Conservation (phyloP, 345 rosid genomes). For the Carallia pectinifolia region DNA sequence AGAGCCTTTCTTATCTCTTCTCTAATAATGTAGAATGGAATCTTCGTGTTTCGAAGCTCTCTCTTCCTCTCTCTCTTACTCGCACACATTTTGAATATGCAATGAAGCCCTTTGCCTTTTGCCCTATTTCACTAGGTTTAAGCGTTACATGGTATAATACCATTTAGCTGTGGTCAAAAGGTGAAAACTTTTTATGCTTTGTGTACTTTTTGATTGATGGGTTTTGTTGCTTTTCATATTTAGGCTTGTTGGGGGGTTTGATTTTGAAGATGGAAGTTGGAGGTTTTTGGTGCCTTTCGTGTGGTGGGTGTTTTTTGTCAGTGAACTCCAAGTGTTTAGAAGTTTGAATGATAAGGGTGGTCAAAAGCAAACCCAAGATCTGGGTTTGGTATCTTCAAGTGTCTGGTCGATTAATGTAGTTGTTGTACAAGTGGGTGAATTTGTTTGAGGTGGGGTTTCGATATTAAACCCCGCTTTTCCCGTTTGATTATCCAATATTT, state of each 20-base stretch:
- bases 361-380: constrained; percentile 31
- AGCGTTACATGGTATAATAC: constrained; percentile 7
- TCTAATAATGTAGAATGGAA: constrained; percentile 49
- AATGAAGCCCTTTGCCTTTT: background rate
- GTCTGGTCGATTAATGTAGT: constrained; percentile 23
- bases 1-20: constrained; percentile 28
- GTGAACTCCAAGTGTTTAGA: constrained; percentile 8
- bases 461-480: too few species aligned
- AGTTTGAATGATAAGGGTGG: constrained; percentile 13
- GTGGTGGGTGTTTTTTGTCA: constrained; percentile 5
- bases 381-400: constrained; percentile 12
- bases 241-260: constrained; percentile 17
- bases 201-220: constrained; percentile 3
- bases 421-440: constrained; percentile 7
- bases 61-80: background rate
- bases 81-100: constrained; percentile 14
- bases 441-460: background rate
- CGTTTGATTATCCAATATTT: too few species aligned
- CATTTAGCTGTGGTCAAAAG: constrained; percentile 16
- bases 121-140: background rate
- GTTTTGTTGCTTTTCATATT: constrained; percentile 7
- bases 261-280: constrained; percentile 20
- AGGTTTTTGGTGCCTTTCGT: constrained; percentile 19
- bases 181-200: constrained; percentile 1
- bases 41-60: constrained; percentile 50